These are phyloP conservation scores for Kwoniella botswanensis DNA, from an alignment of 768 basidiomycete genomes.

Conservation along the genomic window DNA sequence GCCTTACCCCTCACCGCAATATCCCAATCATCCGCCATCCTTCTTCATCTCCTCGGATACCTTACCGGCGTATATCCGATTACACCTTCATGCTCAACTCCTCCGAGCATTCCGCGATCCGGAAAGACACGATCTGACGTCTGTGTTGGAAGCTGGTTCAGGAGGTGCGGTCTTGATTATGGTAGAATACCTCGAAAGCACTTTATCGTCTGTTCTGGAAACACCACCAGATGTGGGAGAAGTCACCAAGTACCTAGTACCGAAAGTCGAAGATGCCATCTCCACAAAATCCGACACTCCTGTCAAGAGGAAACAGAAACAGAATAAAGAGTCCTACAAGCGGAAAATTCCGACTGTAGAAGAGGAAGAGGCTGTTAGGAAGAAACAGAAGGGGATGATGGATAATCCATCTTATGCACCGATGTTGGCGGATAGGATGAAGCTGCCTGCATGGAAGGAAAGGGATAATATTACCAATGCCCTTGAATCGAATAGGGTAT, in stretches of 20 bases:
- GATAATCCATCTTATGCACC: constrained; percentile 63
- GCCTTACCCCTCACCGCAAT: constrained; percentile 61
- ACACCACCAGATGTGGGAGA: constrained; percentile 74
- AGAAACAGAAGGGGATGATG: constrained; percentile 64
- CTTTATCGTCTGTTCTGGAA: constrained; percentile 67
- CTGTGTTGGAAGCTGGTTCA: constrained; percentile 68
- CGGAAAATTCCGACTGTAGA: constrained; percentile 42
- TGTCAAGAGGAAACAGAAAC: constrained; percentile 21
- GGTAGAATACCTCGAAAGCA: constrained; percentile 69
- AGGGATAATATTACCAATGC: constrained; percentile 68
- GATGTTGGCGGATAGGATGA: constrained; percentile 66
- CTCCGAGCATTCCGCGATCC: constrained; percentile 65
- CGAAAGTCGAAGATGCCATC: constrained; percentile 32
- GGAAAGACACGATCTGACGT: constrained; percentile 59
- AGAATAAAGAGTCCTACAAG: constrained; percentile 28
- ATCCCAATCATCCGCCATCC: constrained; percentile 64
- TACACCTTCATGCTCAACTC: constrained; percentile 75
- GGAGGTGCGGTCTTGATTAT: constrained; percentile 71
- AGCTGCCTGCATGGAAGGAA: constrained; percentile 77
- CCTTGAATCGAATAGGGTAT: constrained; percentile 68
- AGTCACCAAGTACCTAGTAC: constrained; percentile 69
- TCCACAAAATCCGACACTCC: constrained; percentile 12
- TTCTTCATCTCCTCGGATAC: constrained; percentile 75
- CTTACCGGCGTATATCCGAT: constrained; percentile 77
- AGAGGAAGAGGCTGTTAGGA: constrained; percentile 50